Percentiles rank a stretch among this genome's conserved stretches.
Conservation (phyloP, 208 protist species). For the Leishmania guyanensis region DNA sequence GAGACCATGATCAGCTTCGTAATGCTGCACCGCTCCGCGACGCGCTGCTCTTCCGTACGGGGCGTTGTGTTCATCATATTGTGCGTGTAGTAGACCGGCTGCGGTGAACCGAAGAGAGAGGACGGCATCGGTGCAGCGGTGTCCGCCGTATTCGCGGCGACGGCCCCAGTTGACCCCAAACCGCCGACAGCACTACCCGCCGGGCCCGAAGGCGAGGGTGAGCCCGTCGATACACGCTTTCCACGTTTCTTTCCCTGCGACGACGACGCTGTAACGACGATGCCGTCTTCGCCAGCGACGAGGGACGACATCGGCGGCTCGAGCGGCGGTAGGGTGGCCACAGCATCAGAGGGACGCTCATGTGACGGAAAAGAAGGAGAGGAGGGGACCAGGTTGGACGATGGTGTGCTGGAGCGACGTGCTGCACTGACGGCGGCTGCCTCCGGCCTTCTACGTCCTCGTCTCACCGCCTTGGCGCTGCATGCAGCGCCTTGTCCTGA, state of each 20-base stretch:
- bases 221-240: not conserved
- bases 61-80: constrained; percentile 21
- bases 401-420: not conserved
- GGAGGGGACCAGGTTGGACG: not conserved
- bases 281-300: not conserved
- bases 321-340: not conserved
- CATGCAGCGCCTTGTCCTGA: not conserved
- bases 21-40: constrained; percentile 74
- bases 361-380: not conserved
- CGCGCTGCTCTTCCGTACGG: constrained; percentile 47
- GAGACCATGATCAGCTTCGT: constrained; percentile 87
- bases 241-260: constrained; percentile 3
- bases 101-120: constrained; percentile 7
- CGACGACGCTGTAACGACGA: not conserved
- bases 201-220: not conserved
- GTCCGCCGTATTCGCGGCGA: not conserved
- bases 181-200: not conserved
- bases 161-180: not conserved
- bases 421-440: not conserved
- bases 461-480: constrained; percentile 2
- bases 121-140: constrained; percentile 2
- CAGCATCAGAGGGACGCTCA: not conserved
- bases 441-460: constrained; percentile 11
- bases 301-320: constrained; percentile 4
- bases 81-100: constrained; percentile 43